phyloP scores from a whole-genome alignment of 495 filamentous ascomycete species.

The Penicillium cinerascens region DNA sequence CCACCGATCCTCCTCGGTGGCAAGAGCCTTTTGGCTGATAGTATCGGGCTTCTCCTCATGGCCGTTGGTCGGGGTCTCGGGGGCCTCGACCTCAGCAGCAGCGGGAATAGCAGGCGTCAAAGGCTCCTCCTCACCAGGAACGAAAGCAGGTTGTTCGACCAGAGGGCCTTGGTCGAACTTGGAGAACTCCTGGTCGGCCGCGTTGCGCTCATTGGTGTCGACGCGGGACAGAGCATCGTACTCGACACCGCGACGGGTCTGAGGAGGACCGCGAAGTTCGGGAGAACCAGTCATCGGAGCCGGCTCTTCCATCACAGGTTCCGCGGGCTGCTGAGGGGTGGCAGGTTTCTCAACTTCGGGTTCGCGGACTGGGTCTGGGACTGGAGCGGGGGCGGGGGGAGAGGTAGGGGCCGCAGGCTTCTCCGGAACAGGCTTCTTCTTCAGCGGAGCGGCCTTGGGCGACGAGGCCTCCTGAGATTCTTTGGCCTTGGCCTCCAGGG shows the following conservation, averaged over 20 bases:
- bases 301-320: conserved; percentile 25
- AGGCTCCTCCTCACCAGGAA: conserved; percentile 64
- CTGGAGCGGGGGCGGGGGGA: conserved; percentile 8
- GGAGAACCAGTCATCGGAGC: not conserved
- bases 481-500: conserved; percentile 43
- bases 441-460: conserved; percentile 25
- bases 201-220: conserved; percentile 60
- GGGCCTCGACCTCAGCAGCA: conserved; percentile 9
- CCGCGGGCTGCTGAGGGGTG: conserved; percentile 17
- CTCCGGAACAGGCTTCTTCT: conserved; percentile 37
- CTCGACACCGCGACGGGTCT: conserved; percentile 47
- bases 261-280: conserved; percentile 35
- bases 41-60: conserved; percentile 23
- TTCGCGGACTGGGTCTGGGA: conserved; percentile 4
- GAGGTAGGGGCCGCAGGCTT: conserved; percentile 12
- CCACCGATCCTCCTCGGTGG: conserved; percentile 57
- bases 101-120: conserved; percentile 21
- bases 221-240: conserved; percentile 57
- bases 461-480: conserved; percentile 34
- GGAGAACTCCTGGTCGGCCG: conserved; percentile 69
- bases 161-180: conserved; percentile 90
- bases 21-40: conserved; percentile 22
- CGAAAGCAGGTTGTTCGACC: conserved; percentile 79
- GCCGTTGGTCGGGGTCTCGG: conserved; percentile 22
- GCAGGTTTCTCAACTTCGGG: conserved; percentile 13